Percentiles rank a stretch among this genome's conserved stretches.
phyloP scores from a whole-genome alignment of 345 rosid genomes.

The Pugionium cornutum region DNA sequence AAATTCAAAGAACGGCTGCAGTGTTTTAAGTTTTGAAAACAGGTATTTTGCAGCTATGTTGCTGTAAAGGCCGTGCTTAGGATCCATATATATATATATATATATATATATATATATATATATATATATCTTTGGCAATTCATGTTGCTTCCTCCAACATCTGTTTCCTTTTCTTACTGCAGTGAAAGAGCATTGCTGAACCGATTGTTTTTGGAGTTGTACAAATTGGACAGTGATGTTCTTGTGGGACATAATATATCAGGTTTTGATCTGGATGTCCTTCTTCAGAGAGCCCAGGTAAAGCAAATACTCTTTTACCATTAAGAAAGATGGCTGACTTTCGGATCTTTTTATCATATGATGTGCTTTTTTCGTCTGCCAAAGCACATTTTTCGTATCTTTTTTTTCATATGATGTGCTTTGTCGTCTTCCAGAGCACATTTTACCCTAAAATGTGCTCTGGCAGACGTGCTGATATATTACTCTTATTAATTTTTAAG shows the following conservation, averaged over 20 bases:
- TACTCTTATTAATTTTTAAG: background rate
- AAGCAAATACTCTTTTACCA: conserved; percentile 23
- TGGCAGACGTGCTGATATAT: conserved; percentile 9
- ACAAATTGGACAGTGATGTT: conserved; percentile 91
- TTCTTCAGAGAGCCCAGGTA: conserved; percentile 93
- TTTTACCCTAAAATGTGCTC: background rate
- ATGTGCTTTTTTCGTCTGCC: conserved; percentile 1
- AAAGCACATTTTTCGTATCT: no score
- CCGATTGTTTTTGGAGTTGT: conserved; percentile 80
- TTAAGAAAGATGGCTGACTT: conserved; percentile 4
- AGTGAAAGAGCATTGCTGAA: conserved; percentile 95
- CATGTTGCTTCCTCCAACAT: conserved; percentile 19
- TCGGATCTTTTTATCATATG: background rate
- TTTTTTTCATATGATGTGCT: no score
- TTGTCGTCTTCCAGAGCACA: no score
- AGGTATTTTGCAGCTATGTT: conserved; percentile 49
- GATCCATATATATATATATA: no score
- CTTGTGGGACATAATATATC: conserved; percentile 97
- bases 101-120: no score
- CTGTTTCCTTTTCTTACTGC: conserved; percentile 39
- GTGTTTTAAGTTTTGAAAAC: conserved; percentile 73
- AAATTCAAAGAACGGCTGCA: conserved; percentile 76
- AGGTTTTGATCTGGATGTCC: conserved; percentile 96
- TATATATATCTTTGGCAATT: conserved; percentile 16
- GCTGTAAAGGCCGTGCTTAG: conserved; percentile 3